phyloP scores from a whole-genome alignment of 1,284 basidiomycete species.

The Chondrostereum purpureum region DNA sequence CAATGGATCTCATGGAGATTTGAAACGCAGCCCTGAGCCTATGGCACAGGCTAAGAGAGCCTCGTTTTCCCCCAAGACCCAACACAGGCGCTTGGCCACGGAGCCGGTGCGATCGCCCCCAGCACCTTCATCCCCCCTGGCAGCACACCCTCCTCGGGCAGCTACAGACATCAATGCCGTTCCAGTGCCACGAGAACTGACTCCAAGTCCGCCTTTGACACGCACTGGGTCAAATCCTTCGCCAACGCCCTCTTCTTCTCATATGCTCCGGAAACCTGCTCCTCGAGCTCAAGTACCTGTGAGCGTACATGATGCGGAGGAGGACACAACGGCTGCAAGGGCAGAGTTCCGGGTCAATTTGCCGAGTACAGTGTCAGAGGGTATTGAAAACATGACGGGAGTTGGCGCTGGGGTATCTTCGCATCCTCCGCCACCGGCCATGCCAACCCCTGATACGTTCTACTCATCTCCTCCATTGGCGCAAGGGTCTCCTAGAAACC shows the following conservation, averaged over 20 bases:
- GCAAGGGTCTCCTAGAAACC: slow-evolving; percentile 8
- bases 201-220: slow-evolving; percentile 2
- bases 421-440: not conserved
- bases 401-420: slow-evolving; percentile 36
- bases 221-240: not conserved
- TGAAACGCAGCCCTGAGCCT: slow-evolving; percentile 14
- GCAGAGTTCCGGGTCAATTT: slow-evolving; percentile 35
- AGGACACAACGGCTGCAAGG: too few species aligned
- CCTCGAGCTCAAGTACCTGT: slow-evolving; percentile 58
- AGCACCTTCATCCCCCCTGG: slow-evolving; percentile 12
- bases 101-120: slow-evolving; percentile 20
- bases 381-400: slow-evolving; percentile 55
- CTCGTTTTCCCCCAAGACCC: slow-evolving; percentile 5
- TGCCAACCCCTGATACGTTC: slow-evolving; percentile 25
- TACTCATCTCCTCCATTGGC: slow-evolving; percentile 26
- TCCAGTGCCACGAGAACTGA: not conserved
- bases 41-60: slow-evolving; percentile 6
- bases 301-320: slow-evolving; percentile 41
- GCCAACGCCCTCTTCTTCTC: slow-evolving; percentile 10
- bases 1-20: slow-evolving; percentile 23
- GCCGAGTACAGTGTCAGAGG: slow-evolving; percentile 44
- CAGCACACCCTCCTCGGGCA: slow-evolving; percentile 21
- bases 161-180: slow-evolving; percentile 21
- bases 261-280: slow-evolving; percentile 45
- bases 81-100: slow-evolving; percentile 28